Evolutionary conservation across 208 protist genomes (phyloP), one percentile per base, ranked within the genome.

Genomic region (Wallacemonas rigidus): DNA sequence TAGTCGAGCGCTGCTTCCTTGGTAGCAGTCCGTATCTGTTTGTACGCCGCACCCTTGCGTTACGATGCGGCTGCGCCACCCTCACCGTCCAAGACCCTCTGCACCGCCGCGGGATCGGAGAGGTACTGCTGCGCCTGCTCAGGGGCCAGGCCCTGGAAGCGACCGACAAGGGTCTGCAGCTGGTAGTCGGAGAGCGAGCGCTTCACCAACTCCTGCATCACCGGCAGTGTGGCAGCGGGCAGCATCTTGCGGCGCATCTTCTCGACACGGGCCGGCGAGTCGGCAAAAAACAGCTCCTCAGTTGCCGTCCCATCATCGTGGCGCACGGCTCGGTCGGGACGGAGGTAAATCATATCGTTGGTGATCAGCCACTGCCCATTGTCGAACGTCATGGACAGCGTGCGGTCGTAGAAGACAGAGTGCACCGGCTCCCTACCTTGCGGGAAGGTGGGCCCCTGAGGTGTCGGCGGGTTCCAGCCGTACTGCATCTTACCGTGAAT

Each of bases 331-430:
- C 75, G 81, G 67, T 96, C 88, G 3, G 92, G 88, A 1, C 92
- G 92, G 64, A 90, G 51, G 77, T 90, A 86, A 43, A 96, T 54
- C 84, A 94, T 91, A 64, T 96, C 92, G 56, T 96, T 96, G 35
- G 81, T 79, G 26, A 96, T 83, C 15, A 51, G 51, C 83, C 83
- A 91, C 48, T 64, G 35, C 35, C 57, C 51, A 71, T 84, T 80
- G 3, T 79, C 73, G 41, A 73, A 53, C 8, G 76, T 74, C 17
- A 94, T 53, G 1, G 84, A 56, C 39, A 96, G 60, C 43, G 92
- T 96, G 79, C 92, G 92, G 69, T 96, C 89, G 53, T 95, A 91
- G 72, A 93, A 91, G 68, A 76, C 80, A 38, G 86, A 80, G 41
- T 91, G 55, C 67, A 87, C 89, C 45, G 72, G 87, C 14, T 79